Evolutionary conservation across 2,329 filamentous ascomycete species (phyloP).

Genomic region (Talaromyces pinophilus): DNA sequence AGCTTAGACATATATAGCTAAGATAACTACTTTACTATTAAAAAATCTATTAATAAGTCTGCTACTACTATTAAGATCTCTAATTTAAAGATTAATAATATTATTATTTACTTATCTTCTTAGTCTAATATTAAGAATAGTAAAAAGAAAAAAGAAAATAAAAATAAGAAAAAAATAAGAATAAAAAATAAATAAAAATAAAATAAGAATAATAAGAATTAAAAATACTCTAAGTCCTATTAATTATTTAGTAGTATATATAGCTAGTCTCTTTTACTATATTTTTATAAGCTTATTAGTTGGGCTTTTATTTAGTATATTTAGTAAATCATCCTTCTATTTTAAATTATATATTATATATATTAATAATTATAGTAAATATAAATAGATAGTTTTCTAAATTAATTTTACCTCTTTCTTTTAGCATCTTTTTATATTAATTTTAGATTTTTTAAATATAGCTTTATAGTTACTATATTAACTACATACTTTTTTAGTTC

Average conservation of each 20-base stretch:
- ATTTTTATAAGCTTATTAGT: neutral
- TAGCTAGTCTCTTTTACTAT: neutral
- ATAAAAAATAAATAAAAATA: neutral
- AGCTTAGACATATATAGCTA: too few species aligned
- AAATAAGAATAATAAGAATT: neutral
- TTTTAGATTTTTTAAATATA: neutral
- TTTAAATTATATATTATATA: neutral
- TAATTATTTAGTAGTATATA: neutral
- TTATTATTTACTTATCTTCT: too few species aligned
- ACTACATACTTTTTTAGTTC: neutral
- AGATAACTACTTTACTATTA: too few species aligned
- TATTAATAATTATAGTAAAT: neutral
- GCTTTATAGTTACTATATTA: neutral
- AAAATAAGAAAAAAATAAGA: too few species aligned
- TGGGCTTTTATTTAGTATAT: neutral
- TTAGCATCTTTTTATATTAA: neutral
- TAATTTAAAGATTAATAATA: too few species aligned
- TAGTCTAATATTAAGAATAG: too few species aligned
- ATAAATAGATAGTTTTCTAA: neutral
- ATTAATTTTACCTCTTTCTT: neutral
- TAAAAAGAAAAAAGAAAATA: too few species aligned
- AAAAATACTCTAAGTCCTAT: neutral
- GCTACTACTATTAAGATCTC: too few species aligned
- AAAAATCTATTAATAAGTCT: too few species aligned
- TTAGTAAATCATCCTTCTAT: neutral